A percentile compares a stretch with the other conserved stretches of the same genome.
These are phyloP conservation scores for Leccinellum albellum DNA, from an alignment of 768 basidiomycete species.

Conservation along the genomic window DNA sequence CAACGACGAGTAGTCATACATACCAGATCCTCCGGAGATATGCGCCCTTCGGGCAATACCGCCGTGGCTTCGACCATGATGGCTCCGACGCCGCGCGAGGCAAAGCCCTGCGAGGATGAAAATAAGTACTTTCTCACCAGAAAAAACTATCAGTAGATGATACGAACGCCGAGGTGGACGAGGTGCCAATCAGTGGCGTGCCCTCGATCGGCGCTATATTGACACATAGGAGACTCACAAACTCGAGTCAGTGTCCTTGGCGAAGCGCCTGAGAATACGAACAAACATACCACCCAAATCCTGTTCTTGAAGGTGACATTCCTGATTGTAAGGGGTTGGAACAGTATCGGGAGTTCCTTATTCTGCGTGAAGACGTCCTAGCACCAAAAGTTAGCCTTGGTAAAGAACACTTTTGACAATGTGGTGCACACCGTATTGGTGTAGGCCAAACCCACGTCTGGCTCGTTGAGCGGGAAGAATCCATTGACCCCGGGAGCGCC, in stretches of 20 bases:
- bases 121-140: neutral
- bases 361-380: slow-evolving; percentile 45
- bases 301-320: slow-evolving; percentile 70
- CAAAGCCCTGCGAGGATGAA: slow-evolving; percentile 45
- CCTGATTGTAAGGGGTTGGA: slow-evolving; percentile 61
- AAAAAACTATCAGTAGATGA: neutral
- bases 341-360: slow-evolving; percentile 51
- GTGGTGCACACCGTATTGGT: slow-evolving; percentile 15
- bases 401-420: neutral
- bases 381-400: neutral
- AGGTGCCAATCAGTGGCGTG: slow-evolving; percentile 82
- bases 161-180: slow-evolving; percentile 64
- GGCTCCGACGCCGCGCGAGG: slow-evolving; percentile 65
- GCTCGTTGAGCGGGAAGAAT: slow-evolving; percentile 60
- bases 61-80: slow-evolving; percentile 75
- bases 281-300: slow-evolving; percentile 51
- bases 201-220: slow-evolving; percentile 72
- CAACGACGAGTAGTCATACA: slow-evolving; percentile 6
- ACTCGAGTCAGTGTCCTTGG: neutral
- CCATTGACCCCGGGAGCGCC: slow-evolving; percentile 48
- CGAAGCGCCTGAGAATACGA: neutral
- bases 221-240: slow-evolving; percentile 72
- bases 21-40: slow-evolving; percentile 74
- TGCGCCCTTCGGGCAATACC: slow-evolving; percentile 70
- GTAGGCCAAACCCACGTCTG: slow-evolving; percentile 47